Evolutionary conservation across 306 rosid genomes (phyloP).

Genomic region (Castanea sativa): DNA sequence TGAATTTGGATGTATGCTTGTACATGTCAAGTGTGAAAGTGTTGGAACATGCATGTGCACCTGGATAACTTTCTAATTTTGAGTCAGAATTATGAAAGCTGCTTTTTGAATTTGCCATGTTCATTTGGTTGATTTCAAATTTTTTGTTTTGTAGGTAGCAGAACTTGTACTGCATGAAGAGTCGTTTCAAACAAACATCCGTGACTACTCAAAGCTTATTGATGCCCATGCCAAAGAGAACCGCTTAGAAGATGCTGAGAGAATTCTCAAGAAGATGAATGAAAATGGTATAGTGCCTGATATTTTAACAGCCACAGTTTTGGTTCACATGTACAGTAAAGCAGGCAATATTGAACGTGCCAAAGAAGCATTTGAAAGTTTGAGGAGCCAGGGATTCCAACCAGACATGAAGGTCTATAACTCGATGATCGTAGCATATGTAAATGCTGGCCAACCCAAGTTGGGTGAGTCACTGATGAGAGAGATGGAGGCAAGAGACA

Average conservation of each 20-base stretch:
- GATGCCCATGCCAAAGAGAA: constrained; percentile 63
- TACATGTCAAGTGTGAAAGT: constrained; percentile 2
- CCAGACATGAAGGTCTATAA: constrained; percentile 60
- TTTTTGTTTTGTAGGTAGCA: constrained; percentile 61
- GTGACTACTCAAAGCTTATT: constrained; percentile 76
- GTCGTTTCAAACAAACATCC: constrained; percentile 66
- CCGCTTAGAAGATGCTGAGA: constrained; percentile 66
- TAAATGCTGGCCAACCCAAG: constrained; percentile 57
- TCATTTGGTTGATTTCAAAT: constrained; percentile 27
- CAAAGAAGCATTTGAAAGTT: constrained; percentile 54
- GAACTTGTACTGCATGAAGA: constrained; percentile 64
- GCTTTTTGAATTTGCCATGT: constrained; percentile 11
- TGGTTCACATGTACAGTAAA: constrained; percentile 83
- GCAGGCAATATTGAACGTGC: constrained; percentile 66
- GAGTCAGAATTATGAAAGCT: constrained; percentile 1
- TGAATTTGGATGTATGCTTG: background rate
- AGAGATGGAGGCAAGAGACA: constrained; percentile 64
- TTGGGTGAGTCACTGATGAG: constrained; percentile 47
- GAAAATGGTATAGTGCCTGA: constrained; percentile 60
- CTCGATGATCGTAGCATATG: constrained; percentile 68
- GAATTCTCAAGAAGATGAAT: constrained; percentile 65
- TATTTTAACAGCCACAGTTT: constrained; percentile 42
- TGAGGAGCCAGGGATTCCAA: constrained; percentile 64
- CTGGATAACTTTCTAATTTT: background rate
- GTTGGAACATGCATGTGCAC: constrained; percentile 15